A percentile compares a stretch with the other conserved stretches of the same genome.
phyloP scores from a whole-genome alignment of 2,329 filamentous ascomycete genomes.

The Neurospora crassa region DNA sequence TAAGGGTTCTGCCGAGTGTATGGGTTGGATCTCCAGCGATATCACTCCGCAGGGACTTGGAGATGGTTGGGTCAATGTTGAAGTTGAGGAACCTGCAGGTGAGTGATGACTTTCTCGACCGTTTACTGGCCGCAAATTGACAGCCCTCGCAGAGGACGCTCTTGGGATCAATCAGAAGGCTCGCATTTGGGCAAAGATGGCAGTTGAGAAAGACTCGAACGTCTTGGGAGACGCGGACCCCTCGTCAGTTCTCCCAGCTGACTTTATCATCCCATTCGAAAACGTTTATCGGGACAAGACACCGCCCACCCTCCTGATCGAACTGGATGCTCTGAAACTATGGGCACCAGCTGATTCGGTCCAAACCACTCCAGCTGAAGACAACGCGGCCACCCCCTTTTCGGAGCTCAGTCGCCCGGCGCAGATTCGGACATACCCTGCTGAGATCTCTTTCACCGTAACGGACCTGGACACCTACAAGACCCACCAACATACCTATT shows the following conservation, averaged over 20 bases:
- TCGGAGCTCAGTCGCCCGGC: constrained; percentile 24
- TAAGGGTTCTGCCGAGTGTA: constrained; percentile 52
- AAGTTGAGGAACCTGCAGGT: constrained; percentile 44
- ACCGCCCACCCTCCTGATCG: constrained; percentile 36
- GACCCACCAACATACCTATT: constrained; percentile 30
- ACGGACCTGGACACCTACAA: constrained; percentile 31
- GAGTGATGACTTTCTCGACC: constrained; percentile 18
- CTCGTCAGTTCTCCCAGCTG: constrained; percentile 45
- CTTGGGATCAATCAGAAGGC: constrained; percentile 43
- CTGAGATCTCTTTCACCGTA: constrained; percentile 31
- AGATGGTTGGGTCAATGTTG: constrained; percentile 51
- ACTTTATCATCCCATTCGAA: constrained; percentile 53
- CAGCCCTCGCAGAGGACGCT: constrained; percentile 33
- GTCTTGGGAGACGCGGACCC: constrained; percentile 50
- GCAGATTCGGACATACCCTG: constrained; percentile 29
- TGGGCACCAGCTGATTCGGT: constrained; percentile 33
- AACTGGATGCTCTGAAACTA: constrained; percentile 42
- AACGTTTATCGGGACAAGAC: constrained; percentile 40
- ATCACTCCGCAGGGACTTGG: constrained; percentile 40
- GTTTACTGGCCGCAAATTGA: constrained; percentile 8
- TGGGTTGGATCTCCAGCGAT: constrained; percentile 59
- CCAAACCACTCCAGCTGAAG: constrained; percentile 34
- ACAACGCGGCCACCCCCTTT: constrained; percentile 28
- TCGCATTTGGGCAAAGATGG: constrained; percentile 51
- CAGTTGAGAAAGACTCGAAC: constrained; percentile 49